These are phyloP conservation scores for Jaapia argillacea DNA, from an alignment of 768 basidiomycete genomes.

Conservation along the genomic window DNA sequence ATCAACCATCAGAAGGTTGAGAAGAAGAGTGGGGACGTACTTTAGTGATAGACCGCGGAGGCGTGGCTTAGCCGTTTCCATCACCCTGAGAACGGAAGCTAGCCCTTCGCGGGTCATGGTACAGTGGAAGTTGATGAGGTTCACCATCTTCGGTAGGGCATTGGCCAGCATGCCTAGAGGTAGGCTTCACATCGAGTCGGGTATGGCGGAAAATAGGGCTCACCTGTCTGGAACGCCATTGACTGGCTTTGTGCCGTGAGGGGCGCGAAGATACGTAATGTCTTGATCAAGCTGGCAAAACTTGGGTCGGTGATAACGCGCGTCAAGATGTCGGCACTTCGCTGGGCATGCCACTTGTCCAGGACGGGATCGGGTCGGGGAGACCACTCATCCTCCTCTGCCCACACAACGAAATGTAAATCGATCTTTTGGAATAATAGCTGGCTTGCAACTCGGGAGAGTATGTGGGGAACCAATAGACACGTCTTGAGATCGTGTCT, in stretches of 20 bases:
- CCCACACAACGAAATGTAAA: conserved; percentile 42
- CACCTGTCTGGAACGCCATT: conserved; percentile 59
- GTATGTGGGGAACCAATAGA: conserved; percentile 51
- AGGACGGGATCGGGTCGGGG: conserved; percentile 21
- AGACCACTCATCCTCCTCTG: conserved; percentile 16
- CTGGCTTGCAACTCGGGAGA: conserved; percentile 62
- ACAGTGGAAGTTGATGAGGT: conserved; percentile 50
- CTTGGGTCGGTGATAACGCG: conserved; percentile 49
- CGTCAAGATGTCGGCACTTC: conserved; percentile 63
- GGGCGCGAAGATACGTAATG: conserved; percentile 48
- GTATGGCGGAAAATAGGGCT: conserved; percentile 2
- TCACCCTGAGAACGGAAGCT: conserved; percentile 36
- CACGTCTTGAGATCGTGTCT: conserved; percentile 56
- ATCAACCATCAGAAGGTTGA: neutral
- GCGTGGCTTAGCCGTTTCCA: conserved; percentile 41
- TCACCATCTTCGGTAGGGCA: conserved; percentile 51
- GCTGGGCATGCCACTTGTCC: conserved; percentile 45
- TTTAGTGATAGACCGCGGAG: conserved; percentile 47
- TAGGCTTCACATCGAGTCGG: neutral
- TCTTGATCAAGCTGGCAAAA: conserved; percentile 49
- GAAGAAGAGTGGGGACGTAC: conserved; percentile 21
- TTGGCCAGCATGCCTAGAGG: conserved; percentile 56
- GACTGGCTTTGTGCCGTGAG: conserved; percentile 35
- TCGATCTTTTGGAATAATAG: conserved; percentile 55
- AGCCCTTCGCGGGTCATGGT: conserved; percentile 47